These are phyloP conservation scores for Aquilaria agallochum DNA, from an alignment of 441 rosid species.

Conservation along the genomic window DNA sequence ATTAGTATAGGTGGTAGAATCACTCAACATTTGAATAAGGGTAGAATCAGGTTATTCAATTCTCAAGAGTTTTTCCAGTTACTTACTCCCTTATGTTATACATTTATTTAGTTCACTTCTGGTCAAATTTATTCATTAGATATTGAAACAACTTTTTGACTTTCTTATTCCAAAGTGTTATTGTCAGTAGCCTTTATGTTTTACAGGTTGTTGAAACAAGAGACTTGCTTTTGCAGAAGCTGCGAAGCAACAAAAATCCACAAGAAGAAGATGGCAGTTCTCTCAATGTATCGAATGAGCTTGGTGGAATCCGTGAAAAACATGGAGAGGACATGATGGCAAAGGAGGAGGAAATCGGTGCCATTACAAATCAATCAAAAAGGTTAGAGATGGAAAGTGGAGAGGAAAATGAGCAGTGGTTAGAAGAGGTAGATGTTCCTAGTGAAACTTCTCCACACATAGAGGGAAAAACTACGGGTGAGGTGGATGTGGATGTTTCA, in stretches of 20 bases:
- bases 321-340: too few relatives aligned
- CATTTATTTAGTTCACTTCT: too few relatives aligned
- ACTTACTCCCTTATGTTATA: too few relatives aligned
- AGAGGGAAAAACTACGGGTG: constrained; percentile 25
- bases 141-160: too few relatives aligned
- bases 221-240: constrained; percentile 43
- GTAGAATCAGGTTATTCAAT: too few relatives aligned
- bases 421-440: constrained; percentile 32
- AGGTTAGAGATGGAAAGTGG: constrained; percentile 27
- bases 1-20: too few relatives aligned
- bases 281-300: constrained; percentile 18
- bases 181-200: background rate
- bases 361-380: constrained; percentile 24
- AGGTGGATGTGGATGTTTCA: constrained; percentile 48
- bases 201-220: constrained; percentile 56
- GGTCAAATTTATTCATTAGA: too few relatives aligned
- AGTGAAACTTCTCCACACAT: constrained; percentile 16
- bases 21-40: too few relatives aligned
- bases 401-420: constrained; percentile 31
- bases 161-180: too few relatives aligned
- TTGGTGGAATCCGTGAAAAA: constrained; percentile 13
- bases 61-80: too few relatives aligned
- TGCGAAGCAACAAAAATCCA: constrained; percentile 26
- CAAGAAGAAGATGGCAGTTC: constrained; percentile 17
- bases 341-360: constrained; percentile 21